A percentile compares a stretch with the other conserved stretches of the same genome.
These are phyloP conservation scores for Rhodosporidiobolus sp. DNA, from an alignment of 768 basidiomycete species.

Conservation along the genomic window DNA sequence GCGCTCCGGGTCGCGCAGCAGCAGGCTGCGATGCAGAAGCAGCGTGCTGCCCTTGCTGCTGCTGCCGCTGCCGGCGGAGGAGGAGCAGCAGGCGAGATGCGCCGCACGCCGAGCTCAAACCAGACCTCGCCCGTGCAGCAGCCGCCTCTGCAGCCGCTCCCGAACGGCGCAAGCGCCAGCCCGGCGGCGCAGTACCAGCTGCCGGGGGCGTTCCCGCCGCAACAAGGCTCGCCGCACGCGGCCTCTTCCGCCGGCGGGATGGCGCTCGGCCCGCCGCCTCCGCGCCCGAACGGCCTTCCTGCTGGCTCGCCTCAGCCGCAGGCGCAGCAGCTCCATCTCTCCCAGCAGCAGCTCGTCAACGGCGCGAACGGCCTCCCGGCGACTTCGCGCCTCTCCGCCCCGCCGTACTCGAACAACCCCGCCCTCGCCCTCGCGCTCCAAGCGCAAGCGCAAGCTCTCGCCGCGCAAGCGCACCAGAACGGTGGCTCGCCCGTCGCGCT, in stretches of 20 bases:
- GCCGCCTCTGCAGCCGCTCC: constrained; percentile 8
- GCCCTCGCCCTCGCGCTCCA: constrained; percentile 30
- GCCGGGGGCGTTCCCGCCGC: background rate
- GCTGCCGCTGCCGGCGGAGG: background rate
- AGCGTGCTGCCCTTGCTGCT: constrained; percentile 4
- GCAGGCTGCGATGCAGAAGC: constrained; percentile 15
- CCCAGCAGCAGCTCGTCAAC: background rate
- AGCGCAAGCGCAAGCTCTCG: constrained; percentile 16
- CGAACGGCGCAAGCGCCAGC: constrained; percentile 11
- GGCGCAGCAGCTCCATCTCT: background rate
- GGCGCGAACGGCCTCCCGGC: constrained; percentile 33
- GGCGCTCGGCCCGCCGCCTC: background rate
- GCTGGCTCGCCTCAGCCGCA: background rate
- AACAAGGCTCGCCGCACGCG: background rate
- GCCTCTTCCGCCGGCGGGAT: constrained; percentile 7
- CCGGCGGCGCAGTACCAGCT: background rate
- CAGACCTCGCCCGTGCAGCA: constrained; percentile 12
- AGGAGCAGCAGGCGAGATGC: constrained; percentile 13
- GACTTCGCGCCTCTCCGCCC: constrained; percentile 26
- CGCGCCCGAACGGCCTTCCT: constrained; percentile 10
- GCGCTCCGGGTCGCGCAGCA: constrained; percentile 22
- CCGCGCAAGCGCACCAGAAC: constrained; percentile 3
- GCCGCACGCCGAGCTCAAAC: constrained; percentile 15
- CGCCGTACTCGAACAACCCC: constrained; percentile 27
- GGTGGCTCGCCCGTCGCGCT: constrained; percentile 3